Evolutionary conservation across 1,139 yeast genomes (phyloP), one percentile per base, ranked within the genome.

Genomic region (Debaryomycetaceae sp.): DNA sequence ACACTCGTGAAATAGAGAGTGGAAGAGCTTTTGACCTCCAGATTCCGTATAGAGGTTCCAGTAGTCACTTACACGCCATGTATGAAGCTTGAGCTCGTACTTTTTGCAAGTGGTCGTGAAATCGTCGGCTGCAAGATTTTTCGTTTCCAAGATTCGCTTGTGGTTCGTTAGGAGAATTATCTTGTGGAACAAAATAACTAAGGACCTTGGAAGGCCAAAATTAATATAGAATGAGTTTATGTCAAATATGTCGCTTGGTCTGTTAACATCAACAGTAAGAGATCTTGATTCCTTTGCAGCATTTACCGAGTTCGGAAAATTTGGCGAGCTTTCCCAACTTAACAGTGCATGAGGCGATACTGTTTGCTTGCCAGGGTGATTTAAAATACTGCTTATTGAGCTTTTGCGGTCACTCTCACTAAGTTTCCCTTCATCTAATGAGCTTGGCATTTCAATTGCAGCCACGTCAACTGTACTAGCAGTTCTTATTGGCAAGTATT

Each of bases 81-180:
- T 64, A 33, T 69, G 48, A 24, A 78, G 53, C 32, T 65, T 67
- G 41, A 77, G 81, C 47, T 77, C 81, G 5, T 72, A 51, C 37
- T 77, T 81, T 39, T 81, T 76, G 50, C 81, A 77, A 3, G 77
- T 61, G 42, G 67, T 65, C 4, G 82, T 82, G 50, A 77, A 78
- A 48, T 77, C 78, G 35, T 81, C 56, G 0, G 83, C 82, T 37
- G 64, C 68, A n/a, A 67, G 65, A 26, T 67, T 62, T 30, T 65
- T 64, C n/a, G 68, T 53, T 33, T 59, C 53, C 48, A 78, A 77
- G 39, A 74, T 69, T 39, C 73, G 69, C 50, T 75, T 73, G 49
- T 78, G 81, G 51, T 78, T 78, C 1, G 83, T 67, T 34, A 78
- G 56, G 37, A 66, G 70, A 6, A 77, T 65, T 1, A 70, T 62